These are phyloP conservation scores for Clavaria fumosa DNA, from an alignment of 768 basidiomycete genomes.

Conservation along the genomic window DNA sequence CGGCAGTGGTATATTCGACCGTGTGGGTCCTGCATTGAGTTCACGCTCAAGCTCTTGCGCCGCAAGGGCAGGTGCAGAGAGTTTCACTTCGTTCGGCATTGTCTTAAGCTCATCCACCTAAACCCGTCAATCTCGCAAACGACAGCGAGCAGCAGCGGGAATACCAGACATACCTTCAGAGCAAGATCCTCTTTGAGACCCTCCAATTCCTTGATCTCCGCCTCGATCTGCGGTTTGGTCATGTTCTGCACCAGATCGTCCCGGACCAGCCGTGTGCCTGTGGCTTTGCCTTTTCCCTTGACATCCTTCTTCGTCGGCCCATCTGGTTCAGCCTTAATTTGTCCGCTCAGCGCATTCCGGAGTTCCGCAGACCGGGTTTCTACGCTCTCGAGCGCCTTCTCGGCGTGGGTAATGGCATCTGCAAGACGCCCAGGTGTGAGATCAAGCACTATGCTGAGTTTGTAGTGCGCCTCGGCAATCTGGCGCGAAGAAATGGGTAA, in stretches of 20 bases:
- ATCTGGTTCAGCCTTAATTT: constrained; percentile 19
- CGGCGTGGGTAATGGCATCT: constrained; percentile 70
- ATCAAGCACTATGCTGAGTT: constrained; percentile 86
- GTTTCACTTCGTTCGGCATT: constrained; percentile 44
- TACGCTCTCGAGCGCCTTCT: constrained; percentile 68
- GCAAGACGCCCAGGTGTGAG: constrained; percentile 72
- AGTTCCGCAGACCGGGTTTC: constrained; percentile 51
- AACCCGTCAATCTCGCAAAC: neutral
- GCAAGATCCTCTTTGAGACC: constrained; percentile 70
- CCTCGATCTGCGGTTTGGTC: constrained; percentile 58
- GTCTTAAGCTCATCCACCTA: constrained; percentile 88
- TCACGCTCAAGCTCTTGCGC: constrained; percentile 60
- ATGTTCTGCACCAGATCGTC: constrained; percentile 49
- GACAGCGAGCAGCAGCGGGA: neutral
- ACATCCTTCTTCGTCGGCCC: constrained; percentile 22
- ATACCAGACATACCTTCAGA: constrained; percentile 43
- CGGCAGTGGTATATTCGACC: constrained; percentile 21
- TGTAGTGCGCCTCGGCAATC: constrained; percentile 88
- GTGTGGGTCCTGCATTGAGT: constrained; percentile 31
- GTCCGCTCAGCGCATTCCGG: constrained; percentile 27
- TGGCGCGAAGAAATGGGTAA: constrained; percentile 84
- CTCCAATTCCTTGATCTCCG: constrained; percentile 65
- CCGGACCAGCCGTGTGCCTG: constrained; percentile 25
- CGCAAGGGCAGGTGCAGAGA: constrained; percentile 53
- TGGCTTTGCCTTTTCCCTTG: constrained; percentile 64